These are phyloP conservation scores for Microsporum canis DNA, from an alignment of 2,329 filamentous ascomycete genomes.

Conservation along the genomic window DNA sequence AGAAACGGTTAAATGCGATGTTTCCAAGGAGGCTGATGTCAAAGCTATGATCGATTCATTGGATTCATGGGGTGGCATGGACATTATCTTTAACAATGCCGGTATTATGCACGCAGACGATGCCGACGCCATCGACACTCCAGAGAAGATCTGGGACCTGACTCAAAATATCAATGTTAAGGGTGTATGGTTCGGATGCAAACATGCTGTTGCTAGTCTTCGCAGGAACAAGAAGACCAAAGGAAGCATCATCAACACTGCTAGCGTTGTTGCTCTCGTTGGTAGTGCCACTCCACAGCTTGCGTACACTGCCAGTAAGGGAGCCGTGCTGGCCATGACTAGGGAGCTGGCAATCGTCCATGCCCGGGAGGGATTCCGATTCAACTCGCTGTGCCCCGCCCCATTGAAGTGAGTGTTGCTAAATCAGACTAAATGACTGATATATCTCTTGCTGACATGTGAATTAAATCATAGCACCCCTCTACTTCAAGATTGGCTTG, in stretches of 20 bases:
- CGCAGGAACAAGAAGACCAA: constrained; percentile 67
- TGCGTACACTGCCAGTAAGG: constrained; percentile 89
- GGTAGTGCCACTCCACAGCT: constrained; percentile 80
- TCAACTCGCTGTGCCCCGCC: constrained; percentile 83
- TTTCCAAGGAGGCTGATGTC: constrained; percentile 73
- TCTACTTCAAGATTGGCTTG: constrained; percentile 84
- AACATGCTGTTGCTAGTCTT: constrained; percentile 75
- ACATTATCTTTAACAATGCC: constrained; percentile 95
- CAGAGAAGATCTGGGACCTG: constrained; percentile 86
- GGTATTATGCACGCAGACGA: constrained; percentile 89
- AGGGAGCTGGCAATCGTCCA: constrained; percentile 86
- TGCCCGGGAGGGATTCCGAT: constrained; percentile 76
- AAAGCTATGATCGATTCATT: constrained; percentile 61
- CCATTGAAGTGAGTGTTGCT: constrained; percentile 56
- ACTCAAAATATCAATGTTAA: constrained; percentile 95
- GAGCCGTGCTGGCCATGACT: constrained; percentile 80
- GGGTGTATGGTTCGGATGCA: constrained; percentile 93
- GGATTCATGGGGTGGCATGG: constrained; percentile 76
- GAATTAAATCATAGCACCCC: constrained; percentile 50
- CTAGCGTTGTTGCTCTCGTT: constrained; percentile 76
- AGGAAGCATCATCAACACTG: constrained; percentile 84
- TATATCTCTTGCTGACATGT: background rate
- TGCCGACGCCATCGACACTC: constrained; percentile 68
- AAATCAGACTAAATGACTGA: background rate
- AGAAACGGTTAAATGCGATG: constrained; percentile 59